Evolutionary conservation across 371 early-diverging fungal genomes (phyloP), one percentile per base, ranked within the genome.

Genomic region (Mucor lusitanicus): DNA sequence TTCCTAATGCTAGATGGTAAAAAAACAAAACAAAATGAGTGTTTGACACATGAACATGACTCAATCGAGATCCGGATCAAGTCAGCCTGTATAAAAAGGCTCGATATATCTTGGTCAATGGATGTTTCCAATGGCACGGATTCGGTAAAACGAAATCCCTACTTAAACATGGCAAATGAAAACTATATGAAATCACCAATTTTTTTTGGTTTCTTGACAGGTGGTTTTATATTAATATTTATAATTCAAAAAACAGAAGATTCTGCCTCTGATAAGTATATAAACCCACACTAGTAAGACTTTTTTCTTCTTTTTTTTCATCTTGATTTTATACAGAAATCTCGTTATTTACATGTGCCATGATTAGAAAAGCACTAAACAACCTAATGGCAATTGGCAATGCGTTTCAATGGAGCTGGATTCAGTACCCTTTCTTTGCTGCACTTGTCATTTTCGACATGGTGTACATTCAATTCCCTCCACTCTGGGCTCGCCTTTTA

Each of bases 391-490:
- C 46, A 19, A 3, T 46, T 46, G 19, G 3, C 2, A 28, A 15
- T 0, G 28, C 60, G 5, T 64, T 58, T 28, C 40, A 64, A 59
- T 67, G 63, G 71, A 71, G 30, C 37, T 63, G 71, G 64, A 27
- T 63, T 30, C 71, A 67, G 46, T 71, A 71, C 33, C 53, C 50
- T 30, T 7, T 67, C 15, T 37, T 81, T 28, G 61, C 77, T 11
- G 39, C 59, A 12, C 37, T 76, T 54, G 39, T 68, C 23, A 46
- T 67, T 33, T 55, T 74, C 15, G 76, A 76, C 23, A 60, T 81
- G 42, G 48, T 60, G 28, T 67, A 71, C 42, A 78, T 81, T 30
- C 67, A 69, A 42, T 70, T 67, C 8, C 78, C 78, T 13, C 70
- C 76, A 0, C 64, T 71, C 28, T 69, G 70, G 70, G 39, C 27